Evolutionary conservation across 2,329 filamentous ascomycete species (phyloP).

Genomic region (Colletotrichum agaves): DNA sequence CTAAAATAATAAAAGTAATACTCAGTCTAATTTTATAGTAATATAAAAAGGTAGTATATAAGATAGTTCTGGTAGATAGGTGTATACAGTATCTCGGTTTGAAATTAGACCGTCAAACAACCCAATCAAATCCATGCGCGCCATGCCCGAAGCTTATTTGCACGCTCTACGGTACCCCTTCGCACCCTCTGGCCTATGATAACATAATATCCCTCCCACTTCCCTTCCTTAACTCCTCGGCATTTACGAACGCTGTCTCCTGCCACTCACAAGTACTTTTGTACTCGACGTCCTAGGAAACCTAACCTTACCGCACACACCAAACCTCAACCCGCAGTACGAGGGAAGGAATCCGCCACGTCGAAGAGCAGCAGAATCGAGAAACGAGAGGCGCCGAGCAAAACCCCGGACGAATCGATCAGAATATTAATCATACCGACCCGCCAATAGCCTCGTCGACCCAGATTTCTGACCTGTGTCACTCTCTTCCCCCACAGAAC

Average conservation of each 20-base stretch:
- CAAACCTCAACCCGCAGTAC: not conserved
- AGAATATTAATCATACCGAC: slow-evolving; percentile 7
- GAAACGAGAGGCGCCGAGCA: not conserved
- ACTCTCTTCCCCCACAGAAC: slow-evolving; percentile 24
- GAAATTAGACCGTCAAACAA: too few species aligned
- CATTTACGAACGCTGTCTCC: slow-evolving; percentile 13
- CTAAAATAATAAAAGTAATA: too few species aligned
- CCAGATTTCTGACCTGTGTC: slow-evolving; percentile 19
- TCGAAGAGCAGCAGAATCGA: not conserved
- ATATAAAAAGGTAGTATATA: too few species aligned
- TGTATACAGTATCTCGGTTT: too few species aligned
- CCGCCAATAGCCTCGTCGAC: slow-evolving; percentile 8
- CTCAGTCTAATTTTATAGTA: too few species aligned
- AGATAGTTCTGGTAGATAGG: too few species aligned
- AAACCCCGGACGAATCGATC: not conserved
- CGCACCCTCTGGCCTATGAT: slow-evolving; percentile 10
- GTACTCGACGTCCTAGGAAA: slow-evolving; percentile 4
- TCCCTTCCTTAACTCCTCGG: slow-evolving; percentile 26
- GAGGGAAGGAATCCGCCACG: not conserved
- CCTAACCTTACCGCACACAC: slow-evolving; percentile 5
- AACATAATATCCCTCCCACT: slow-evolving; percentile 29
- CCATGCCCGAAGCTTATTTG: slow-evolving; percentile 35
- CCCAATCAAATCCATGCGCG: slow-evolving; percentile 26
- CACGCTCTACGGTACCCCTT: slow-evolving; percentile 13
- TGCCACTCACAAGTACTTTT: not conserved